Evolutionary conservation across 768 basidiomycete species (phyloP), one percentile per base, ranked within the genome.

Genomic region (Hortiboletus flavorubellus): DNA sequence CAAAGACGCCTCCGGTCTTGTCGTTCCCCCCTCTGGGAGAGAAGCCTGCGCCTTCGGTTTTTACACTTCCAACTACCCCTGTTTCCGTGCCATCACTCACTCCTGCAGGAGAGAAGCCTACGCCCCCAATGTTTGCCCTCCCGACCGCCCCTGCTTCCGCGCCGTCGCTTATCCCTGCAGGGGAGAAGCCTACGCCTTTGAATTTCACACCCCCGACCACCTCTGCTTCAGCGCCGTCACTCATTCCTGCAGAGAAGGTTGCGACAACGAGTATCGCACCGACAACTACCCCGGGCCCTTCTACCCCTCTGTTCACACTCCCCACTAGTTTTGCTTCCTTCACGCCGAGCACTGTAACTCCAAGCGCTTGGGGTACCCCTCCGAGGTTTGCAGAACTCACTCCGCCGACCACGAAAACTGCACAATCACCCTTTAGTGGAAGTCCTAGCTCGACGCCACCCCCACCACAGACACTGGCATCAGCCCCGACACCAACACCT

Each of bases 1-100:
- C 82, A 0, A 78, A 75, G 65, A 83, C 81, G 0, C 80, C 84
- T 4, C 79, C 84, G 0, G 60, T 78, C 12, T 60, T 75, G 5
- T 72, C 76, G 9, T 61, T 73, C 4, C 67, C 74, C 56, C 60
- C 68, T 31, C 40, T 26, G 26, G 55, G 23, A 38, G 55, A 55
- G 40, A 66, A 59, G 30, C 53, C 51, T 44, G 39, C 49, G 8
- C 46, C 51, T 53, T 15, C 54, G 49, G 31, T 46, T 44, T 47
- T 61, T 49, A 21, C 52, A 44, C 33, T 46, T 18, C 37, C 52
- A 16, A 34, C 56, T 18, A 52, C 57, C 16, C 31, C 52, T 29
- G 30, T 42, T 31, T 31, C 45, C 11, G 5, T 8, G 23, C 33
- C 42, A 6, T 4, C 49, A 12, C 55, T 53, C 34, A 3, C 12